These are phyloP conservation scores for Chaetothyriales sp. DNA, from an alignment of 2,329 filamentous ascomycete species.

Conservation along the genomic window DNA sequence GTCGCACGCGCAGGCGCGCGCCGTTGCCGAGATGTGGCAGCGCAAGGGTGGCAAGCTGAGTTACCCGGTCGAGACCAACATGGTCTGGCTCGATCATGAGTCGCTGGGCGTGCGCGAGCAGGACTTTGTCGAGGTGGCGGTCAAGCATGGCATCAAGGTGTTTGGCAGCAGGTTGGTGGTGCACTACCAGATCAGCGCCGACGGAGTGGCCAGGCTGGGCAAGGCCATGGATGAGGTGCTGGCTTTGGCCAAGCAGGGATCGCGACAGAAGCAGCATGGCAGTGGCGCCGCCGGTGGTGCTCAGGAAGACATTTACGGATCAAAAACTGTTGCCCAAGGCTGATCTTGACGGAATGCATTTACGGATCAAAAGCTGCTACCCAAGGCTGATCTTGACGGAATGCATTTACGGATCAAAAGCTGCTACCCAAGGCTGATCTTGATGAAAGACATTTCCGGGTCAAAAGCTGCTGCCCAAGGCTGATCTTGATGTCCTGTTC, in stretches of 20 bases:
- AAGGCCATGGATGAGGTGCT: constrained; percentile 20
- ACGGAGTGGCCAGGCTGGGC: constrained; percentile 20
- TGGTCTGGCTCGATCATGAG: constrained; percentile 71
- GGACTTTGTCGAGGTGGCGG: constrained; percentile 41
- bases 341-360: too few relatives aligned
- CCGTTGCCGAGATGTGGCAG: constrained; percentile 53
- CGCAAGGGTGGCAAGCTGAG: constrained; percentile 53
- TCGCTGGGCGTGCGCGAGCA: constrained; percentile 41
- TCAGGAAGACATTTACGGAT: background rate
- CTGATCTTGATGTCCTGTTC: background rate
- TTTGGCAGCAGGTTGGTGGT: constrained; percentile 49
- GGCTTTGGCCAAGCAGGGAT: background rate
- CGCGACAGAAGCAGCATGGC: background rate
- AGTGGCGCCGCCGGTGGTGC: background rate
- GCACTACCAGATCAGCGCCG: constrained; percentile 48
- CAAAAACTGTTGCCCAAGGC: too few relatives aligned
- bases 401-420: background rate
- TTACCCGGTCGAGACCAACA: constrained; percentile 73
- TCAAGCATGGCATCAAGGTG: constrained; percentile 45
- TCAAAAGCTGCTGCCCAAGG: background rate
- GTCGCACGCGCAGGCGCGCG: constrained; percentile 50
- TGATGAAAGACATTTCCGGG: background rate
- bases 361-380: background rate
- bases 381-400: too few relatives aligned
- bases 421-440: too few relatives aligned